These are phyloP conservation scores for Diaporthe eres DNA, from an alignment of 2,329 filamentous ascomycete genomes.

Conservation along the genomic window DNA sequence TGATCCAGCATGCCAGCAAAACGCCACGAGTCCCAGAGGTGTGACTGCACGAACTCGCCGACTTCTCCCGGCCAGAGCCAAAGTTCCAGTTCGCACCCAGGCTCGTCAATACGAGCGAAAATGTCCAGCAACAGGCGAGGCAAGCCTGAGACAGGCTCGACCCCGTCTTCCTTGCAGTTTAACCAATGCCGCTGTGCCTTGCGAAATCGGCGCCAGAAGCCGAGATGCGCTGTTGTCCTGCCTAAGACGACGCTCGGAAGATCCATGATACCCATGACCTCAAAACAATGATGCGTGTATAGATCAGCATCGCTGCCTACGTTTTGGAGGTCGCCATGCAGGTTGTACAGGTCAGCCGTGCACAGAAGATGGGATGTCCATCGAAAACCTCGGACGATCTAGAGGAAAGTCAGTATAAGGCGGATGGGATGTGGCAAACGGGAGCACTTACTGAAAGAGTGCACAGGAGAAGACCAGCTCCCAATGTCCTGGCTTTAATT, in stretches of 20 bases:
- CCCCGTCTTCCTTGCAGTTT: constrained; percentile 36
- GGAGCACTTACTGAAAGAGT: background rate
- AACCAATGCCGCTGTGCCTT: constrained; percentile 14
- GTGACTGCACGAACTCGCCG: constrained; percentile 47
- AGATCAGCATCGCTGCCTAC: constrained; percentile 18
- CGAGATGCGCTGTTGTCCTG: constrained; percentile 5
- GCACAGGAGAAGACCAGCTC: constrained; percentile 10
- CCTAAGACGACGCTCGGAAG: constrained; percentile 13
- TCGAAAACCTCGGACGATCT: constrained; percentile 6
- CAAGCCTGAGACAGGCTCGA: constrained; percentile 50
- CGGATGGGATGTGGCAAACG: background rate
- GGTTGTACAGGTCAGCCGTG: constrained; percentile 16
- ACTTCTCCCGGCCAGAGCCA: constrained; percentile 47
- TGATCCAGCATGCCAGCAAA: constrained; percentile 45
- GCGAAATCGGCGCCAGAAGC: constrained; percentile 22
- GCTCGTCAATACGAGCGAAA: constrained; percentile 43
- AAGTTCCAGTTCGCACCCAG: constrained; percentile 43
- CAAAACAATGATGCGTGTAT: constrained; percentile 19
- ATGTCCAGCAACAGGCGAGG: constrained; percentile 48
- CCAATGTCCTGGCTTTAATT: constrained; percentile 7
- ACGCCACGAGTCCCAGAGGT: constrained; percentile 50
- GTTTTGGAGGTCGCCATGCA: constrained; percentile 15
- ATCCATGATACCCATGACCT: constrained; percentile 22
- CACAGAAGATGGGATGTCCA: constrained; percentile 21
- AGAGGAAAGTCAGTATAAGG: background rate